Conservation (phyloP, 2,329 filamentous ascomycete genomes). For the Thyridium curvatum region DNA sequence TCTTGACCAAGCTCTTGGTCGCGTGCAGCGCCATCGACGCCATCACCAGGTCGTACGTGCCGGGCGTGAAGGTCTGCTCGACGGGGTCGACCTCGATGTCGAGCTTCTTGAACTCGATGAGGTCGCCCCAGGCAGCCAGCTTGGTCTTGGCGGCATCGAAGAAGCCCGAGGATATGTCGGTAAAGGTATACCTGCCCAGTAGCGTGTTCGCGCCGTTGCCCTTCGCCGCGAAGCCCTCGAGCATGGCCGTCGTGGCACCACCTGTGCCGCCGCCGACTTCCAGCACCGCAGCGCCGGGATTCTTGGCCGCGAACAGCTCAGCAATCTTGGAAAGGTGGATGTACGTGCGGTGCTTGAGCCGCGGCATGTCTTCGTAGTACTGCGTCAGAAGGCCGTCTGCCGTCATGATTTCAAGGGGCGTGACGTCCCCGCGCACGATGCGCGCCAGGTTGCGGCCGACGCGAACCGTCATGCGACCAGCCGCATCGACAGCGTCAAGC, state of each 20-base stretch:
- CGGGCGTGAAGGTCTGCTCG: conserved; percentile 22
- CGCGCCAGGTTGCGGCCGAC: conserved; percentile 7
- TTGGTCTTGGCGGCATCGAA: conserved; percentile 25
- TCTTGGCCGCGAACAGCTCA: conserved; percentile 12
- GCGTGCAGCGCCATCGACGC: conserved; percentile 25
- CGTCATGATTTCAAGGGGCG: conserved; percentile 23
- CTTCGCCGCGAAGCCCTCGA: conserved; percentile 7
- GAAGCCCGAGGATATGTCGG: conserved; percentile 31
- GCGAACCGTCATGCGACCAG: no score
- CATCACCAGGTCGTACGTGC: conserved; percentile 24
- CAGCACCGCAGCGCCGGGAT: conserved; percentile 23
- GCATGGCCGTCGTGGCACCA: conserved; percentile 14
- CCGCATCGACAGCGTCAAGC: no score
- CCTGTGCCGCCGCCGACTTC: conserved; percentile 28
- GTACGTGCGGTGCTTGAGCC: conserved; percentile 11
- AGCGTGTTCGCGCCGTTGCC: background rate
- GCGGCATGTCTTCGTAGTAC: conserved; percentile 20
- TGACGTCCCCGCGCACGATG: conserved; percentile 6
- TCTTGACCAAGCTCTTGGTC: conserved; percentile 14
- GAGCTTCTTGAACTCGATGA: conserved; percentile 18
- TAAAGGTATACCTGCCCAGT: conserved; percentile 30
- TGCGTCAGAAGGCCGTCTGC: conserved; percentile 22
- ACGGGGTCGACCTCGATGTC: conserved; percentile 22
- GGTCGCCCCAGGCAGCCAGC: conserved; percentile 15
- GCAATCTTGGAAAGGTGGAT: conserved; percentile 14